phyloP scores from a whole-genome alignment of 805 yeast genomes.

The Hanseniaspora hatyaiensis region DNA sequence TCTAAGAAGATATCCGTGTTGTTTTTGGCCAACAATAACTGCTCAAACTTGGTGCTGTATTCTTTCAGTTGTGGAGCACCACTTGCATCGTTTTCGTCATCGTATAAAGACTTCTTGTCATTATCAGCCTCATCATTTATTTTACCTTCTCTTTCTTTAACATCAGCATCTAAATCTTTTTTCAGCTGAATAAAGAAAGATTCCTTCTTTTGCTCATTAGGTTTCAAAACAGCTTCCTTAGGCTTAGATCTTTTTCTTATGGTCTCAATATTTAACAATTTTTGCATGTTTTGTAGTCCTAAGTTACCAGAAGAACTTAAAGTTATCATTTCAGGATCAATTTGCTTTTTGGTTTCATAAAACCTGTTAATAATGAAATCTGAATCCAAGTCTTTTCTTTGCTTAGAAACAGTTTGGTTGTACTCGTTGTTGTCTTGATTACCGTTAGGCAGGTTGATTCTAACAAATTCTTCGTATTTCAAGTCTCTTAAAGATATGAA shows the following conservation, averaged over 20 bases:
- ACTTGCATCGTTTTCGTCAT: constrained; percentile 27
- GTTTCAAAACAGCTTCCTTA: constrained; percentile 67
- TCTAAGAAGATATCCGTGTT: constrained; percentile 39
- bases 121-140: constrained; percentile 19
- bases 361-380: constrained; percentile 27
- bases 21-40: constrained; percentile 23
- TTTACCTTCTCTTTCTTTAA: constrained; percentile 34
- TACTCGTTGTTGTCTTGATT: constrained; percentile 64
- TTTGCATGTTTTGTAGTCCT: constrained; percentile 44
- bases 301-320: constrained; percentile 65
- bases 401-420: constrained; percentile 23
- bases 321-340: constrained; percentile 52
- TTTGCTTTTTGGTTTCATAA: constrained; percentile 50
- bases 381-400: constrained; percentile 28
- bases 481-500: constrained; percentile 58
- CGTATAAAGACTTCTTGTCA: constrained; percentile 11
- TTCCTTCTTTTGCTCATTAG: constrained; percentile 54
- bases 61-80: constrained; percentile 55
- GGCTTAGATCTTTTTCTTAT: constrained; percentile 85
- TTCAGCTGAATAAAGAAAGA: constrained; percentile 68
- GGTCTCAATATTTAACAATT: constrained; percentile 67
- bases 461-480: constrained; percentile 60
- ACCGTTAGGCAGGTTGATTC: constrained; percentile 55
- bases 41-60: constrained; percentile 29
- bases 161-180: constrained; percentile 59